A percentile compares a stretch with the other conserved stretches of the same genome.
These are phyloP conservation scores for Solanum acaule DNA, from an alignment of 257 asterid genomes.

Conservation along the genomic window DNA sequence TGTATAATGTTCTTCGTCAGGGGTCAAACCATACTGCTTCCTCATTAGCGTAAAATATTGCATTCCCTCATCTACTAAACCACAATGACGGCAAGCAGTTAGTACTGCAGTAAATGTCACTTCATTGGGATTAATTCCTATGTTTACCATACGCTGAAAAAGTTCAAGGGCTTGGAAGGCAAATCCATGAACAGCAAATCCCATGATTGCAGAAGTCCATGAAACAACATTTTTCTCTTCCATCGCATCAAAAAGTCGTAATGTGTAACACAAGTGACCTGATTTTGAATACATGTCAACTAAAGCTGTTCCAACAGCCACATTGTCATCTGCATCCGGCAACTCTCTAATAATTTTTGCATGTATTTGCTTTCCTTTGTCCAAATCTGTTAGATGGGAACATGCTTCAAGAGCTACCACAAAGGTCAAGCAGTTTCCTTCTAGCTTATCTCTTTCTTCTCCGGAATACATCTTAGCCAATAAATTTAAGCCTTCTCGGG, in stretches of 20 bases:
- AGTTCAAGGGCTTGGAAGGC: slow-evolving; percentile 16
- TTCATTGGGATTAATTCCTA: slow-evolving; percentile 22
- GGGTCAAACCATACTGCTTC: slow-evolving; percentile 13
- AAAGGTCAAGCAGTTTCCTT: slow-evolving; percentile 31
- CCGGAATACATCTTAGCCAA: slow-evolving; percentile 16
- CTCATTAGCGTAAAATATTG: slow-evolving; percentile 22
- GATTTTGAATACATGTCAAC: slow-evolving; percentile 36
- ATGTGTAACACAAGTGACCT: slow-evolving; percentile 21
- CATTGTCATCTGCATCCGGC: slow-evolving; percentile 10
- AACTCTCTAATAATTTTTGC: slow-evolving; percentile 20
- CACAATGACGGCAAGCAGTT: slow-evolving; percentile 34
- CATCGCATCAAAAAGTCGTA: slow-evolving; percentile 19
- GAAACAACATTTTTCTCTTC: slow-evolving; percentile 24
- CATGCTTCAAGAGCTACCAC: slow-evolving; percentile 33
- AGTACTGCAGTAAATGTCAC: slow-evolving; percentile 31
- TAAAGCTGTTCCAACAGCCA: slow-evolving; percentile 34
- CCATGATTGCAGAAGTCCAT: slow-evolving; percentile 29
- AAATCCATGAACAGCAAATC: slow-evolving; percentile 29
- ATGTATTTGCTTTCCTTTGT: slow-evolving; percentile 29
- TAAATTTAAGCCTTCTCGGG: slow-evolving; percentile 18
- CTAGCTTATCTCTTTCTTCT: slow-evolving; percentile 3
- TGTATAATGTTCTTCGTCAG: slow-evolving; percentile 25
- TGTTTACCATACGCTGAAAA: slow-evolving; percentile 21
- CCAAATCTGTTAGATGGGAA: slow-evolving; percentile 21
- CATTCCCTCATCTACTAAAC: slow-evolving; percentile 28